Percentiles rank a stretch among this genome's conserved stretches.
phyloP scores from a whole-genome alignment of 805 yeast species.

The Saccharomycopsis sp. region DNA sequence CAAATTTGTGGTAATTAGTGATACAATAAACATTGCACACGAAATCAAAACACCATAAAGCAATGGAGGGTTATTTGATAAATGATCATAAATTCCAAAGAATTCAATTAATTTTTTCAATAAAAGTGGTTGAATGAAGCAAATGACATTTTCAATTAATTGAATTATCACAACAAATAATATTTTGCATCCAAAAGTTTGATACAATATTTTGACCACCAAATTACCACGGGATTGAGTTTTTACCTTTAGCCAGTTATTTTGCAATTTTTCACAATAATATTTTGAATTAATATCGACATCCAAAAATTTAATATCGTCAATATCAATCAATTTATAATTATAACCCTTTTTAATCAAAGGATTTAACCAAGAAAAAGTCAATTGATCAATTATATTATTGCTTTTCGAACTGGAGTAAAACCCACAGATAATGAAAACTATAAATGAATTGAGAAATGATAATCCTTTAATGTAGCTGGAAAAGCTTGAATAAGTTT shows the following conservation, averaged over 20 bases:
- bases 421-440: neutral
- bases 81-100: slow-evolving; percentile 29
- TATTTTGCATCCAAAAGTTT: slow-evolving; percentile 34
- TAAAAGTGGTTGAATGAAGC: slow-evolving; percentile 49
- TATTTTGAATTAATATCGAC: slow-evolving; percentile 30
- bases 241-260: slow-evolving; percentile 30
- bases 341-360: slow-evolving; percentile 34
- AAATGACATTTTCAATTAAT: slow-evolving; percentile 32
- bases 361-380: slow-evolving; percentile 44
- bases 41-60: slow-evolving; percentile 60
- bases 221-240: slow-evolving; percentile 10
- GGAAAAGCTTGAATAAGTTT: neutral
- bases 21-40: slow-evolving; percentile 50
- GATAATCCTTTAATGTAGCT: neutral
- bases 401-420: neutral
- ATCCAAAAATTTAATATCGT: slow-evolving; percentile 37
- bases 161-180: slow-evolving; percentile 32
- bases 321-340: slow-evolving; percentile 33
- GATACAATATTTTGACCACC: slow-evolving; percentile 32
- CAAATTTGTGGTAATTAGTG: slow-evolving; percentile 52
- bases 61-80: slow-evolving; percentile 33
- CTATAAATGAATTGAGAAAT: neutral
- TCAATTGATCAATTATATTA: slow-evolving; percentile 21
- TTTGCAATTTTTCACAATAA: slow-evolving; percentile 27
- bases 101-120: slow-evolving; percentile 41